phyloP scores from a whole-genome alignment of 208 protist genomes.

The Acanthamoeba triangularis region DNA sequence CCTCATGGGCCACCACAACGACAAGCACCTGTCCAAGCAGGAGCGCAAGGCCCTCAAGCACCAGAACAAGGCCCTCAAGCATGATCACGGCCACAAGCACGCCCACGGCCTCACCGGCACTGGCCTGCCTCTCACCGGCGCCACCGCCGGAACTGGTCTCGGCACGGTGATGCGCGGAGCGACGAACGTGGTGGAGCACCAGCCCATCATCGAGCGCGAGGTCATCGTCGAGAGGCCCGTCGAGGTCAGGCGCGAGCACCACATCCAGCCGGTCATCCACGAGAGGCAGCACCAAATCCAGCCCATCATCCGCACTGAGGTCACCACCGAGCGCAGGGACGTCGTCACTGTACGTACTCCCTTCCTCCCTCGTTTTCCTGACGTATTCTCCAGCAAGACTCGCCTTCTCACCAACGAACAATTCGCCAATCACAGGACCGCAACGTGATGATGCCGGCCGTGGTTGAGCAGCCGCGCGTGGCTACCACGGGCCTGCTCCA shows the following conservation, averaged over 20 bases:
- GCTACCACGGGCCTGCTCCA: neutral
- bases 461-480: neutral
- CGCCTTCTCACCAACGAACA: no score
- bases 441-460: neutral
- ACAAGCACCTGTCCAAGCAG: neutral
- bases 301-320: neutral
- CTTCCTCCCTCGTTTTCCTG: no score
- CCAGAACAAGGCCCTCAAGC: constrained; percentile 1
- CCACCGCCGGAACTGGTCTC: neutral
- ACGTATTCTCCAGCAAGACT: no score
- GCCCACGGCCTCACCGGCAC: neutral
- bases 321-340: neutral
- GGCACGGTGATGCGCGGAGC: no score
- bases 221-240: neutral
- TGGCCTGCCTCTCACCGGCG: neutral
- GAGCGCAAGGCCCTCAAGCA: constrained; percentile 26
- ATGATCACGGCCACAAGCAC: neutral
- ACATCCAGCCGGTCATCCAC: constrained; percentile 8
- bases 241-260: constrained; percentile 1
- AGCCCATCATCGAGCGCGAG: neutral
- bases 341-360: neutral
- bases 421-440: neutral
- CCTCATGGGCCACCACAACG: neutral
- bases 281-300: constrained; percentile 6
- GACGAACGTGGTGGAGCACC: neutral